phyloP scores from a whole-genome alignment of 2,329 filamentous ascomycete species.

The Colletotrichum viniferum region DNA sequence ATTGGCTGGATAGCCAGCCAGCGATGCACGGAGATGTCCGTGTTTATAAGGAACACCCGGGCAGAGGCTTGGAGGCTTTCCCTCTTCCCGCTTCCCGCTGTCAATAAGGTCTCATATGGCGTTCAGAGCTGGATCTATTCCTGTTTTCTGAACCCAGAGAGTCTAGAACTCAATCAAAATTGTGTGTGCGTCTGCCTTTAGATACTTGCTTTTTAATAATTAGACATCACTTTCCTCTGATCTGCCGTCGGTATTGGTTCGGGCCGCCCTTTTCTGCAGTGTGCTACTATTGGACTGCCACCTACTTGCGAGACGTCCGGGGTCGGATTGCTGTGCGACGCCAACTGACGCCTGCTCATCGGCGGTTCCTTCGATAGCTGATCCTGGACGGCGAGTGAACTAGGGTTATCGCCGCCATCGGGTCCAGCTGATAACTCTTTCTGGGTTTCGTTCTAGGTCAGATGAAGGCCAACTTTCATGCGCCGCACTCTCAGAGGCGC shows the following conservation, averaged over 20 bases:
- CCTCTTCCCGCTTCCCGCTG: not conserved
- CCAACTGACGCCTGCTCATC: not conserved
- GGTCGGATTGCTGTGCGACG: not conserved
- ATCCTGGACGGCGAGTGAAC: not conserved
- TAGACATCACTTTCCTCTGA: not conserved
- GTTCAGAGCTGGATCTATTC: not conserved
- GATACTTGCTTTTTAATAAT: not conserved
- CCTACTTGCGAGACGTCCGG: not conserved
- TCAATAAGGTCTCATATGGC: not conserved
- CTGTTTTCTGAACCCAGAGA: not conserved
- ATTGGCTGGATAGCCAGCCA: not conserved
- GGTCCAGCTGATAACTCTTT: slow-evolving; percentile 2
- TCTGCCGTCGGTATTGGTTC: not conserved
- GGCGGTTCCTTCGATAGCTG: not conserved
- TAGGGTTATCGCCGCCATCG: slow-evolving; percentile 11
- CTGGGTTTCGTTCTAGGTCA: slow-evolving; percentile 15
- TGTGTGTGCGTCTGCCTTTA: not conserved
- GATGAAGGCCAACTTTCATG: slow-evolving; percentile 12
- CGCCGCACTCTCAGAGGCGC: not conserved
- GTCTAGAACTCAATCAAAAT: not conserved
- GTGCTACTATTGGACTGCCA: not conserved
- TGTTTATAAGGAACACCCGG: not conserved
- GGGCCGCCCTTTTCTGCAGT: not conserved
- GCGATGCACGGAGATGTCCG: not conserved
- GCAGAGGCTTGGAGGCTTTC: not conserved